Base-by-base conservation (phyloP, 1,139 yeast genomes). In the Candida gigantensis region DNA sequence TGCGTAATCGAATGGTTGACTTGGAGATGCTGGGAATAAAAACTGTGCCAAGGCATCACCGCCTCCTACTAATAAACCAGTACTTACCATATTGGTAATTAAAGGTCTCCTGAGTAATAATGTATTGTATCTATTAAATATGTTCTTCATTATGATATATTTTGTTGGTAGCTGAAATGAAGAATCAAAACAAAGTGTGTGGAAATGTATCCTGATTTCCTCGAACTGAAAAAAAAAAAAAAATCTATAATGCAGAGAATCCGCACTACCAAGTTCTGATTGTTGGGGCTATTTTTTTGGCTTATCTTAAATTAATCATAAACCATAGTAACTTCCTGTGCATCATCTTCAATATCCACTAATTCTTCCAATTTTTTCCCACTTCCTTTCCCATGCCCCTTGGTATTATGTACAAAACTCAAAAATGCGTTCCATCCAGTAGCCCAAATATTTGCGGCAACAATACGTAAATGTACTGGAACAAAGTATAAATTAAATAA, bases 401-500 rank as follows among this genome's bases (percentile, higher is more conserved):
- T 55, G 6, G 72, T 58, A 44, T 70, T 69, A 43, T 68, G 74
- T 13, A 68, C 60, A 42, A 59, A 68, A 49, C 74, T 68, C 52
- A 70, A 62, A 52, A 62, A 70, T 30, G 71, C 62, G 42, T 65
- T 69, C 76, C 76, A 70, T 19, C 72, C 71, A 18, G 68, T 57
- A 4, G 72, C 65, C 62, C 71, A 68, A 10, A 68, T 34, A 44
- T 70, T 70, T 20, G 68, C 53, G 13, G 65, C 57, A 8, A 70
- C 64, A 14, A 68, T 60, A 38, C 76, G 52, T 30, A 66, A 55
- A 44, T 69, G 74, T 5, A 69, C 61, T 1, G 76, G 76, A 16
- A 68, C 53, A 36, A 59, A 64, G 44, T 61, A 62, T 32, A 70
- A 56, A 47, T 64, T 66, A 37, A 66, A 42, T 30, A 68, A 50